phyloP scores from a whole-genome alignment of 306 rosid species.

The Fragaria ananassa region DNA sequence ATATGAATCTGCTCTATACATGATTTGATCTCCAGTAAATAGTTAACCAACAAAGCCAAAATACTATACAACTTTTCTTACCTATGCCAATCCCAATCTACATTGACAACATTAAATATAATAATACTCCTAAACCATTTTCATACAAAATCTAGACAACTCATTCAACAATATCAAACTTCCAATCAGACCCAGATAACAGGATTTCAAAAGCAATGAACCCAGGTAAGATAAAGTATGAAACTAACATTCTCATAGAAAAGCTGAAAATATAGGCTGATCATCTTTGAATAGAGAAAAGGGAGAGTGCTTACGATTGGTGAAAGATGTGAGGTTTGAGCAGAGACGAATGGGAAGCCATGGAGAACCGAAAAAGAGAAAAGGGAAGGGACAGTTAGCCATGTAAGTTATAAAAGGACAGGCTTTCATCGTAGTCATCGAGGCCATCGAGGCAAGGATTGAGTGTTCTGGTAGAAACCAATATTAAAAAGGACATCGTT shows the following conservation, averaged over 20 bases:
- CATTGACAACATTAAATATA: background rate
- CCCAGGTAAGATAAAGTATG: background rate
- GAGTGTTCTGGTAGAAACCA: background rate
- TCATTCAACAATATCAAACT: background rate
- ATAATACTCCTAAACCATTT: background rate
- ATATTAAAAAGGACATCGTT: background rate
- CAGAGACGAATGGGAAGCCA: slow-evolving; percentile 48
- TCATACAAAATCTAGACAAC: background rate
- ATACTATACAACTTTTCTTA: background rate
- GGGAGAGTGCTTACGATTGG: slow-evolving; percentile 45
- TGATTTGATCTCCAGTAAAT: background rate
- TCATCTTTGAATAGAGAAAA: background rate
- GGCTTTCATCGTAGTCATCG: slow-evolving; percentile 40
- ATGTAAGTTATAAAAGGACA: slow-evolving; percentile 19
- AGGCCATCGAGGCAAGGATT: slow-evolving; percentile 46
- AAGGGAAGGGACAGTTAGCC: background rate
- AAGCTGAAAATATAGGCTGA: background rate
- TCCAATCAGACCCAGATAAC: background rate
- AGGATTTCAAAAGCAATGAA: background rate
- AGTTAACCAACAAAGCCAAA: background rate
- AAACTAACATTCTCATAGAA: background rate
- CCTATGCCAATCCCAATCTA: background rate
- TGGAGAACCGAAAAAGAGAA: slow-evolving; percentile 27
- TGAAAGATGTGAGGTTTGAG: slow-evolving; percentile 36
- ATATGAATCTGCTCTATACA: background rate